Base-by-base conservation (phyloP, 768 basidiomycete genomes). In the Amanita pallidorosea region DNA sequence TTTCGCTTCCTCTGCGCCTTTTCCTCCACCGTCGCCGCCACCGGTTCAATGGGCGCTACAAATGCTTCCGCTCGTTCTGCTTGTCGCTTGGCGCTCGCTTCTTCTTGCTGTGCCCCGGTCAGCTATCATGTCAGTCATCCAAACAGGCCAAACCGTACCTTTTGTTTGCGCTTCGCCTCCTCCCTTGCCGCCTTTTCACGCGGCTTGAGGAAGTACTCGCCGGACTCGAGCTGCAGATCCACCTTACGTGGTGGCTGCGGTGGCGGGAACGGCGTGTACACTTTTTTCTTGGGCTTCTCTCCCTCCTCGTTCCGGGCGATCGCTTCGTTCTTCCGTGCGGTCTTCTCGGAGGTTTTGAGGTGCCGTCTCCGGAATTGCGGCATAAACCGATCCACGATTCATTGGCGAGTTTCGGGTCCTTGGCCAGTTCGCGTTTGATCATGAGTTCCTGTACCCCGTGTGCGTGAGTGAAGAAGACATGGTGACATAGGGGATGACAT, bases 211-310 rank as follows among this genome's bases (percentile, higher is more conserved):
- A 98, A 99, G 63, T 98, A 98, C 61, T 98, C 96, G 69, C 96
- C 96, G 2, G 87, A 88, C 62, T 96, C 95, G 56, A 98, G 74
- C 73, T 97, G 87, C 41, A 96, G 63, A 67, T 99, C 96, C 61
- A 98, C 72, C 76, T 97, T 98, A 58, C 91, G 83, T 34, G 94
- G 95, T 53, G 80, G 75, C 62, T 97, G 96, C 7, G 94, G 72
- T 29, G 96, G 96, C 34, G 96, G 96, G 80, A 98, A 99, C 1
- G 96, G 96, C n/a, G 96, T 97, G 67, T 97, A 97, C 13, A 82
- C 74, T 65, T 95, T 95, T 80, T 94, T 95, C 58, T 79, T 74
- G 18, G 70, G 71, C 58, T 81, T 67, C 35, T 44, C 56, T 45
- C 65, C 81, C 56, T 77, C 79, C 25, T 77, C 73, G 63, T 83